Percentiles rank a stretch among this genome's conserved stretches.
Evolutionary conservation across 148 eudicot species (phyloP).

Genomic region (Amaranthus palmeri): DNA sequence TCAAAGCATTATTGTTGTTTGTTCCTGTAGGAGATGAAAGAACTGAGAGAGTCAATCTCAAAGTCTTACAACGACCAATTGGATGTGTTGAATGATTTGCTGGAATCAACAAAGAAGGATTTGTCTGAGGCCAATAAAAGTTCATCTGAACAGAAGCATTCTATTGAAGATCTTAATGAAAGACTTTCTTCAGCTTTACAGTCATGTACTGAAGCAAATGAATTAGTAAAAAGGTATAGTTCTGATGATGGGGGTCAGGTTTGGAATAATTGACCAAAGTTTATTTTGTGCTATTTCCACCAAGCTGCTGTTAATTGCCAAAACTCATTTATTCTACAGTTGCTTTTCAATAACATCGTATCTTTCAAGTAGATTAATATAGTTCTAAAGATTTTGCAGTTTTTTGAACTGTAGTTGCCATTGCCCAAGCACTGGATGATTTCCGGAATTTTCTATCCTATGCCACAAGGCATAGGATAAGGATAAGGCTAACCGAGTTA

Average conservation of each 20-base stretch:
- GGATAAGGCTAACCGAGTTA: too few species aligned
- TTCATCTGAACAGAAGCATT: conserved; percentile 73
- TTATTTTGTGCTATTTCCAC: neutral
- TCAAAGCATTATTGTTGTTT: conserved; percentile 7
- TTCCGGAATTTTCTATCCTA: too few species aligned
- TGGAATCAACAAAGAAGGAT: conserved; percentile 65
- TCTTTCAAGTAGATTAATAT: neutral
- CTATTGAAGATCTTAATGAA: conserved; percentile 71
- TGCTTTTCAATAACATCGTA: neutral
- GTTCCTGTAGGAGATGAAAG: conserved; percentile 64
- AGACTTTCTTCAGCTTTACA: conserved; percentile 71
- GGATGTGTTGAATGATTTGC: conserved; percentile 44
- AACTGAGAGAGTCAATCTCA: conserved; percentile 59
- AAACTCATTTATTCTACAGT: neutral
- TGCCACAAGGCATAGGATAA: too few species aligned
- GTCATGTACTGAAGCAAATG: conserved; percentile 79
- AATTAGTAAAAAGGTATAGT: conserved; percentile 61
- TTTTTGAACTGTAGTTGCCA: neutral
- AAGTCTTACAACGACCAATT: conserved; percentile 54
- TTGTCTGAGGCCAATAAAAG: conserved; percentile 46
- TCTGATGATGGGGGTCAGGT: neutral
- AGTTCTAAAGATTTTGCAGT: neutral
- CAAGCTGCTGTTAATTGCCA: neutral
- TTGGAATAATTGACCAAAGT: neutral
- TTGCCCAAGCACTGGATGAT: neutral